Conservation (phyloP, 169 alveolate species). For the Cryptosporidium meleagridis region DNA sequence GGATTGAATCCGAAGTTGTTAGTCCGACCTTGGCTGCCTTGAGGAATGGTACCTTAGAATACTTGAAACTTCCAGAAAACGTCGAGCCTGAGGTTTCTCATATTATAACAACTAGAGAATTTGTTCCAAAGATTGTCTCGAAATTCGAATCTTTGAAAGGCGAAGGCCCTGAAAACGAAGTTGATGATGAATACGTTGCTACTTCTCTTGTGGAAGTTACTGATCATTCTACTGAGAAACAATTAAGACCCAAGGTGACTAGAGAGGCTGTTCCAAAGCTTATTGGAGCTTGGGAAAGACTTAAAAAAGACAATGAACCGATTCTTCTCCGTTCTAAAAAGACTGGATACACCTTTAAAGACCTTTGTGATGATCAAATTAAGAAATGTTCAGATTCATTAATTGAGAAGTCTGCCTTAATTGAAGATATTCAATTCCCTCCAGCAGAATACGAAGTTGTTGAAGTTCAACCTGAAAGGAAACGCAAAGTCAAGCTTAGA, state of each 20-base stretch:
- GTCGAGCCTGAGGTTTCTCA: background rate
- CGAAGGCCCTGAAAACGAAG: background rate
- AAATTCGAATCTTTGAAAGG: background rate
- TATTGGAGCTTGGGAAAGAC: constrained; percentile 16
- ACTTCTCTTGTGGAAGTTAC: background rate
- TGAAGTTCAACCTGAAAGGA: background rate
- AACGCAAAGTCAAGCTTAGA: background rate
- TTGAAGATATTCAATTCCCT: background rate
- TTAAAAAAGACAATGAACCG: background rate
- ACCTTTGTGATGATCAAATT: constrained; percentile 22
- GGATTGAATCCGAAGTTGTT: background rate
- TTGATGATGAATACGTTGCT: constrained; percentile 16
- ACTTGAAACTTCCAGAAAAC: background rate
- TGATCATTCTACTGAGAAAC: background rate
- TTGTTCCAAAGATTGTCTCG: background rate
- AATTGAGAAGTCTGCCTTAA: background rate
- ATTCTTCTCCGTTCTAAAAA: background rate
- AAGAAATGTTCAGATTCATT: constrained; percentile 1
- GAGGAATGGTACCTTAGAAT: constrained; percentile 32
- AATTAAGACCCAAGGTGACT: background rate
- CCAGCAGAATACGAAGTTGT: background rate
- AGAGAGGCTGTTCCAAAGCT: constrained; percentile 28
- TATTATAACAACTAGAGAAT: constrained; percentile 28
- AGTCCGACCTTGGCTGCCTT: constrained; percentile 36
- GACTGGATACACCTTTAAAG: constrained; percentile 33